These are phyloP conservation scores for Hanseniaspora guilliermondii DNA, from an alignment of 805 yeast species.

Conservation along the genomic window DNA sequence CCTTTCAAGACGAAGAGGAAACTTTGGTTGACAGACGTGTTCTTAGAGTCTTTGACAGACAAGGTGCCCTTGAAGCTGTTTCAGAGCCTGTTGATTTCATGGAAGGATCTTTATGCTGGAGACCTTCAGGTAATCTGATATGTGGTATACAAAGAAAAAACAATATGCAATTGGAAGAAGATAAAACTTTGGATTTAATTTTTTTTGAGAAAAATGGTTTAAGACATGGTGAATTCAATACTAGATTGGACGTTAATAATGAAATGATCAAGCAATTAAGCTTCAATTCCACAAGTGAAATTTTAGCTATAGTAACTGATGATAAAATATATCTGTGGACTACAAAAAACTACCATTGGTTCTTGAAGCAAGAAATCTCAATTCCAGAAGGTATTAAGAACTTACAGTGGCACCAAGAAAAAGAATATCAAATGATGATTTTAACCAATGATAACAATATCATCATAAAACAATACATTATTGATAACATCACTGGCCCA, in stretches of 20 bases:
- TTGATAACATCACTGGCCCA: slow-evolving; percentile 55
- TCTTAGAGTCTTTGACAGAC: slow-evolving; percentile 68
- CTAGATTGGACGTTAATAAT: slow-evolving; percentile 42
- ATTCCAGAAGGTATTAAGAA: slow-evolving; percentile 26
- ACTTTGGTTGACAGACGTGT: slow-evolving; percentile 49
- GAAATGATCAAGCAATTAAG: slow-evolving; percentile 40
- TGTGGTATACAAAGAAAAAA: slow-evolving; percentile 63
- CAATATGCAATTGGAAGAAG: slow-evolving; percentile 34
- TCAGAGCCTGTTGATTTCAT: slow-evolving; percentile 81
- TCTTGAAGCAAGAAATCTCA: slow-evolving; percentile 66
- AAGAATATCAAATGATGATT: slow-evolving; percentile 60
- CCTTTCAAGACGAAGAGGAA: slow-evolving; percentile 18
- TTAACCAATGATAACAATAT: slow-evolving; percentile 39
- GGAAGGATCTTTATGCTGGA: slow-evolving; percentile 69
- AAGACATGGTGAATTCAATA: slow-evolving; percentile 71
- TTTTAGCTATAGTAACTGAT: slow-evolving; percentile 53
- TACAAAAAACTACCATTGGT: slow-evolving; percentile 90
- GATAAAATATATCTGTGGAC: slow-evolving; percentile 79
- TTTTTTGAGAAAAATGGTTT: slow-evolving; percentile 91
- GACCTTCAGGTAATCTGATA: slow-evolving; percentile 78
- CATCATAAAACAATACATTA: slow-evolving; percentile 56
- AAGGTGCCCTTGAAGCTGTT: slow-evolving; percentile 65
- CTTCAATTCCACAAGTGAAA: slow-evolving; percentile 77
- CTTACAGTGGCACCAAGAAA: slow-evolving; percentile 79
- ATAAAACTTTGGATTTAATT: slow-evolving; percentile 36